A percentile compares a stretch with the other conserved stretches of the same genome.
phyloP scores from a whole-genome alignment of 2,329 filamentous ascomycete genomes.

The Aureobasidium melanogenum region DNA sequence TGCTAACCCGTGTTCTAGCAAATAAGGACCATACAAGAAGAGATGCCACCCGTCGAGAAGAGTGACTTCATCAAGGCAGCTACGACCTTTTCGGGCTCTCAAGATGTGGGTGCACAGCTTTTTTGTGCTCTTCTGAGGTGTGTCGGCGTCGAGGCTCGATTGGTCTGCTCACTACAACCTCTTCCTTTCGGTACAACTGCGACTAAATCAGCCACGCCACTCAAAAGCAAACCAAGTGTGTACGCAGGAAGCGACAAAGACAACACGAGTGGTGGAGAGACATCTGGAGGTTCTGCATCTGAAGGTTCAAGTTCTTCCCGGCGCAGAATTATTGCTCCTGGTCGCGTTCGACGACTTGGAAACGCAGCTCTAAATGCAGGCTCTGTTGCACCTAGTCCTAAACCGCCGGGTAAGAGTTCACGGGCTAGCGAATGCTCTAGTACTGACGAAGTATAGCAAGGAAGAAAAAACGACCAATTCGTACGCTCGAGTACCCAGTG shows the following conservation, averaged over 20 bases:
- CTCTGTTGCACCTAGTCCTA: neutral
- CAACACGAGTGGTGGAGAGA: constrained; percentile 17
- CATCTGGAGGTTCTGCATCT: constrained; percentile 11
- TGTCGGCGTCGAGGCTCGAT: constrained; percentile 69
- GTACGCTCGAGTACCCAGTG: constrained; percentile 69
- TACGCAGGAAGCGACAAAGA: constrained; percentile 21
- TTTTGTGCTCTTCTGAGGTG: constrained; percentile 80
- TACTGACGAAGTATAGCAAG: constrained; percentile 24
- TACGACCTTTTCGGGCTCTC: constrained; percentile 62
- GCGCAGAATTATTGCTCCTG: constrained; percentile 3
- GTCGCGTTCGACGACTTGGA: constrained; percentile 24
- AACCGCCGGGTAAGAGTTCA: constrained; percentile 14
- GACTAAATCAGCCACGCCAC: constrained; percentile 35
- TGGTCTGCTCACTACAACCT: constrained; percentile 85
- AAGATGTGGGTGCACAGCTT: constrained; percentile 81
- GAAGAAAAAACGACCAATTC: constrained; percentile 38
- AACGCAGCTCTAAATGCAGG: constrained; percentile 20
- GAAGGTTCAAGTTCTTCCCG: constrained; percentile 3
- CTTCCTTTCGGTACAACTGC: constrained; percentile 55
- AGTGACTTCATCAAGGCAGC: constrained; percentile 67
- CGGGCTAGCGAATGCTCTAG: constrained; percentile 18
- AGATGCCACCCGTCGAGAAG: constrained; percentile 51
- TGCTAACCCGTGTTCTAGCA: constrained; percentile 5
- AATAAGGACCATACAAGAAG: constrained; percentile 6
- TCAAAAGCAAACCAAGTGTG: constrained; percentile 29